Conservation (phyloP, 495 filamentous ascomycete genomes). For the Podospora didyma region DNA sequence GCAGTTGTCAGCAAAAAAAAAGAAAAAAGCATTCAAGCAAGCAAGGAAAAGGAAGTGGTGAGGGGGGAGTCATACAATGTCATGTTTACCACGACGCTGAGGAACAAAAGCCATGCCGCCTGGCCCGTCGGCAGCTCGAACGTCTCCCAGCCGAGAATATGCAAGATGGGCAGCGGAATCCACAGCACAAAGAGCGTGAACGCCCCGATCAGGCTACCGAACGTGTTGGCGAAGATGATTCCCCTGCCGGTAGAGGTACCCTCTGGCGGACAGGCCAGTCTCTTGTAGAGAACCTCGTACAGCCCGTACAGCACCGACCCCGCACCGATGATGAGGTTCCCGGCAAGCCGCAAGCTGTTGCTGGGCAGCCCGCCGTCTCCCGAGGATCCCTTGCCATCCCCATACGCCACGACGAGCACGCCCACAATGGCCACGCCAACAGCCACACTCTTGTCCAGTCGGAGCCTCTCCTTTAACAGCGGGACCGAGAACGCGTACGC, state of each 20-base stretch:
- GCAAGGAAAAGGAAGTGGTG: too few species aligned
- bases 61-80: slow-evolving; percentile 45
- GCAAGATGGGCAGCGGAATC: slow-evolving; percentile 85
- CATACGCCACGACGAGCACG: slow-evolving; percentile 90
- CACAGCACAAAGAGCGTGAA: slow-evolving; percentile 87
- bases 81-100: slow-evolving; percentile 81
- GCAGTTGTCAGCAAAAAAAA: too few species aligned
- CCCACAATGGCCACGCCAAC: slow-evolving; percentile 83
- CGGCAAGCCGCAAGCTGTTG: slow-evolving; percentile 59
- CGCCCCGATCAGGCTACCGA: slow-evolving; percentile 77
- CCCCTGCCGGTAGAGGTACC: slow-evolving; percentile 73
- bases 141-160: slow-evolving; percentile 68
- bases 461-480: slow-evolving; percentile 75
- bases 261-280: slow-evolving; percentile 85
- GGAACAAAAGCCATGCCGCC: slow-evolving; percentile 70
- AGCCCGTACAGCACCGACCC: slow-evolving; percentile 93
- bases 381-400: slow-evolving; percentile 46
- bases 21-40: too few species aligned
- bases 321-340: slow-evolving; percentile 89
- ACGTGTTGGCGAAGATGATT: slow-evolving; percentile 89
- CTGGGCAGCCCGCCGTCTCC: slow-evolving; percentile 30
- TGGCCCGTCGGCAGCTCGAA: slow-evolving; percentile 78
- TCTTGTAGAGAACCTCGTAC: slow-evolving; percentile 96
- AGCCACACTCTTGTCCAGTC: slow-evolving; percentile 74
- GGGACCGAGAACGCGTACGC: slow-evolving; percentile 94